These are phyloP conservation scores for Xylaria sp. DNA, from an alignment of 2,329 filamentous ascomycete genomes.

Conservation along the genomic window DNA sequence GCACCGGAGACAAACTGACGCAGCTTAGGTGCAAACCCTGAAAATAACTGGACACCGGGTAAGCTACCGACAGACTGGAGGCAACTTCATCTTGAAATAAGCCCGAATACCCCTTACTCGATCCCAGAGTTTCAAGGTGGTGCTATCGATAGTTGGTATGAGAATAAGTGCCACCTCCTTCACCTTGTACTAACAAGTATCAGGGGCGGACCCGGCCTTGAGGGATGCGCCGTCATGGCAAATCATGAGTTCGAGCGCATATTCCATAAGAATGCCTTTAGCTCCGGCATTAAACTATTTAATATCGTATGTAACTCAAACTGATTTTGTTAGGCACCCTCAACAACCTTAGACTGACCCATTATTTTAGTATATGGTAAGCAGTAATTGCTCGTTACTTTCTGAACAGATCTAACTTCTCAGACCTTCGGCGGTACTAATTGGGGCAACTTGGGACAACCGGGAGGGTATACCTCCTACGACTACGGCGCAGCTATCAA, in stretches of 20 bases:
- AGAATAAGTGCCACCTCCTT: neutral
- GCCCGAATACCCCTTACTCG: constrained; percentile 41
- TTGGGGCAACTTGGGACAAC: constrained; percentile 82
- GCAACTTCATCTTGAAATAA: constrained; percentile 38
- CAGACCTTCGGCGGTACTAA: constrained; percentile 81
- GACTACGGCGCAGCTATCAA: constrained; percentile 70
- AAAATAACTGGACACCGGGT: constrained; percentile 41
- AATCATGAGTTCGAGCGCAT: constrained; percentile 81
- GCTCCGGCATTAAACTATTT: constrained; percentile 67
- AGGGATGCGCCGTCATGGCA: constrained; percentile 69
- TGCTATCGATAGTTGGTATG: constrained; percentile 36
- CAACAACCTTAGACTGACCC: constrained; percentile 5
- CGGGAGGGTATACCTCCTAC: constrained; percentile 70
- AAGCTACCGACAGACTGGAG: constrained; percentile 29
- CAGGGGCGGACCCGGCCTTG: constrained; percentile 78
- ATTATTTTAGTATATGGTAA: constrained; percentile 64
- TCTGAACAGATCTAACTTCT: neutral
- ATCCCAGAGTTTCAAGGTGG: constrained; percentile 72
- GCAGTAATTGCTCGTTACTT: neutral
- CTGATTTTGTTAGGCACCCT: no score
- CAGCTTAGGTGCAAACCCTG: constrained; percentile 57
- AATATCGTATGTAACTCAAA: constrained; percentile 58
- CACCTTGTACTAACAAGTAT: constrained; percentile 77
- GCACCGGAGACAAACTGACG: constrained; percentile 1
- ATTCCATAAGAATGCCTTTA: constrained; percentile 78